A percentile compares a stretch with the other conserved stretches of the same genome.
Evolutionary conservation across 495 filamentous ascomycete genomes (phyloP).

Genomic region (Penicillium manginii): DNA sequence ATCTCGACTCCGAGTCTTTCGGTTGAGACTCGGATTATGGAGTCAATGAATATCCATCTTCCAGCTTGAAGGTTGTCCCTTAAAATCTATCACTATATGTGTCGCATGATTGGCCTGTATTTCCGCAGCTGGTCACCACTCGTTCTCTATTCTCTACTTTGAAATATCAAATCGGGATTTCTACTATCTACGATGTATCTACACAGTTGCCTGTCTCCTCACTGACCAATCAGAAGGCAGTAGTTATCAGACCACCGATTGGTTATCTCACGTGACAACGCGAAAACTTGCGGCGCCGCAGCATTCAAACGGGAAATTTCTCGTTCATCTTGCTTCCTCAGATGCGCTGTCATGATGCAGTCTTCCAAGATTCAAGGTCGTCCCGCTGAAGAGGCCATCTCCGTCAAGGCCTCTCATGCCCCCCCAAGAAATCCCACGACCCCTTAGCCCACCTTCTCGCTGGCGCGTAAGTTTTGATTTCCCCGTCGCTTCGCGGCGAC

Average conservation of each 20-base stretch:
- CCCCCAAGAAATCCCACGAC: slow-evolving; percentile 25
- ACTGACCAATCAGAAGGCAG: background rate
- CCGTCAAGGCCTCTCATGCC: slow-evolving; percentile 10
- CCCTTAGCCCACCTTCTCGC: slow-evolving; percentile 83
- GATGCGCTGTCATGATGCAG: slow-evolving; percentile 27
- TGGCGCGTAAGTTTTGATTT: slow-evolving; percentile 67
- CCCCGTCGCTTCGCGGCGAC: slow-evolving; percentile 7
- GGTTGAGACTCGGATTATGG: too few species aligned
- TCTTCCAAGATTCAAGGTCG: slow-evolving; percentile 24
- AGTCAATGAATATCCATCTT: too few species aligned
- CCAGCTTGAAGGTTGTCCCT: too few species aligned
- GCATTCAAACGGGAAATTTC: slow-evolving; percentile 23
- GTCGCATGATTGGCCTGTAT: too few species aligned
- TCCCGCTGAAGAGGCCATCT: slow-evolving; percentile 15
- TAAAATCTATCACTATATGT: too few species aligned
- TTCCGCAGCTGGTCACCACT: background rate
- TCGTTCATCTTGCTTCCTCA: slow-evolving; percentile 9
- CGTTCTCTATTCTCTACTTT: background rate
- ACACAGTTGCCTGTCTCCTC: too few species aligned
- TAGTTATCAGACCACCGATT: background rate
- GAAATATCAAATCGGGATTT: too few species aligned
- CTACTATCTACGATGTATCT: background rate
- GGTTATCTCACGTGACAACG: slow-evolving; percentile 28
- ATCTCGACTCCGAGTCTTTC: too few species aligned
- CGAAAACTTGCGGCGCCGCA: slow-evolving; percentile 21